Evolutionary conservation across 768 basidiomycete species (phyloP).

Genomic region (Boletus vinaceobasis): DNA sequence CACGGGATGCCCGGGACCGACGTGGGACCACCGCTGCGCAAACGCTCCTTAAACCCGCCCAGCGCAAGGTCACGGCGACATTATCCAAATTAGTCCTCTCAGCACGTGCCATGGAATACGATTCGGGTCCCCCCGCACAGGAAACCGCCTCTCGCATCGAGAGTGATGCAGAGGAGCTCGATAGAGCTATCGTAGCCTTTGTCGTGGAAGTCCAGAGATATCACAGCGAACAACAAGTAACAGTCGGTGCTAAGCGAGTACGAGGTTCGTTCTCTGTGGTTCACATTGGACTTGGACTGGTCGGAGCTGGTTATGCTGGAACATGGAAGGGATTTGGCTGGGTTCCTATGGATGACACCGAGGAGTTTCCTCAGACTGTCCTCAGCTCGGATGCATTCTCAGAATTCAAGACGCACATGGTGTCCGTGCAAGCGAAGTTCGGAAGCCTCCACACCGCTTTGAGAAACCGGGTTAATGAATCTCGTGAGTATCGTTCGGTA

Average conservation of each 20-base stretch:
- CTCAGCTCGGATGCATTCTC: conserved; percentile 51
- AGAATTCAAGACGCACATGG: conserved; percentile 49
- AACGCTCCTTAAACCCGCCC: conserved; percentile 70
- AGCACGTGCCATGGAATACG: conserved; percentile 85
- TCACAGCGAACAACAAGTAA: conserved; percentile 34
- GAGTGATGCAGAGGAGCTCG: conserved; percentile 72
- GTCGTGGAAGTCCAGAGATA: conserved; percentile 65
- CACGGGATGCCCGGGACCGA: conserved; percentile 45
- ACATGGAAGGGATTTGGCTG: conserved; percentile 87
- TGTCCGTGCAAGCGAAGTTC: conserved; percentile 51
- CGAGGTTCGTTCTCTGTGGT: conserved; percentile 57
- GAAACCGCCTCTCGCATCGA: conserved; percentile 71
- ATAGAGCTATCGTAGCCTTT: conserved; percentile 65
- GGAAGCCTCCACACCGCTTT: conserved; percentile 27
- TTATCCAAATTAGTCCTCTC: conserved; percentile 87
- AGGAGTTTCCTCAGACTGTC: conserved; percentile 42
- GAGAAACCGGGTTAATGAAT: conserved; percentile 18
- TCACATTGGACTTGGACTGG: conserved; percentile 71
- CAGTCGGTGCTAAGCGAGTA: conserved; percentile 46
- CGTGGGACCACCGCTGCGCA: conserved; percentile 44
- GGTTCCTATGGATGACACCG: conserved; percentile 53
- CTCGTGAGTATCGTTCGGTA: conserved; percentile 21
- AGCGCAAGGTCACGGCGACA: conserved; percentile 84
- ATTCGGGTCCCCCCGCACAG: conserved; percentile 58
- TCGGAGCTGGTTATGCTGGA: conserved; percentile 74